Conservation (phyloP, 202 grass and related monocot genomes). For the Schoenoplectus triqueter region DNA sequence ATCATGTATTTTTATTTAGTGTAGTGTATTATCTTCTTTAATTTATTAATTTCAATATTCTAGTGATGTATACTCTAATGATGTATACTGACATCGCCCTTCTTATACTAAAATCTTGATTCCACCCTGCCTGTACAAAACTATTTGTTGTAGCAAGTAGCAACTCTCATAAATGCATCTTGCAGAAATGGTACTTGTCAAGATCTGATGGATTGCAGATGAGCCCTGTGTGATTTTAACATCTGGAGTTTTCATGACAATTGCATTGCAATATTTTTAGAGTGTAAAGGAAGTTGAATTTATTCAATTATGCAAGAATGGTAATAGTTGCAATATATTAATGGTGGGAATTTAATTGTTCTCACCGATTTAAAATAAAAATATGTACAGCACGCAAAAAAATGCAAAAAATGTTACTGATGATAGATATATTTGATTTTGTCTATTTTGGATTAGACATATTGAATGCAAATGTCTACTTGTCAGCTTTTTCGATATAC, state of each 20-base stretch:
- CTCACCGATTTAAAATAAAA: neutral
- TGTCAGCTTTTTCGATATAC: neutral
- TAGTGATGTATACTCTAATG: no score
- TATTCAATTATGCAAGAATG: neutral
- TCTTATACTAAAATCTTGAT: no score
- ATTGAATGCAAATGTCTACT: no score
- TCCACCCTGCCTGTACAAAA: neutral
- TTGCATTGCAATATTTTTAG: neutral
- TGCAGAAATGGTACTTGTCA: neutral
- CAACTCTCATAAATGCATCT: conserved; percentile 5
- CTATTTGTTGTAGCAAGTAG: neutral
- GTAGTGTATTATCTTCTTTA: no score
- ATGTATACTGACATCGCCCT: no score
- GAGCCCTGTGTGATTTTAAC: neutral
- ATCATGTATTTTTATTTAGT: no score
- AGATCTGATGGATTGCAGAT: neutral
- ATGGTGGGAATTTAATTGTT: neutral
- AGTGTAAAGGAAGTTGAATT: neutral
- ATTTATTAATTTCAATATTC: no score
- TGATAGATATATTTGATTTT: neutral
- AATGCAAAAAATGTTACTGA: neutral
- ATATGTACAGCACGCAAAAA: neutral
- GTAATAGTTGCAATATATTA: neutral
- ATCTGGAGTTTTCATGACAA: neutral
- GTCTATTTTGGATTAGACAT: neutral